A percentile compares a stretch with the other conserved stretches of the same genome.
phyloP scores from a whole-genome alignment of 495 filamentous ascomycete genomes.

The Lepraria neglecta region DNA sequence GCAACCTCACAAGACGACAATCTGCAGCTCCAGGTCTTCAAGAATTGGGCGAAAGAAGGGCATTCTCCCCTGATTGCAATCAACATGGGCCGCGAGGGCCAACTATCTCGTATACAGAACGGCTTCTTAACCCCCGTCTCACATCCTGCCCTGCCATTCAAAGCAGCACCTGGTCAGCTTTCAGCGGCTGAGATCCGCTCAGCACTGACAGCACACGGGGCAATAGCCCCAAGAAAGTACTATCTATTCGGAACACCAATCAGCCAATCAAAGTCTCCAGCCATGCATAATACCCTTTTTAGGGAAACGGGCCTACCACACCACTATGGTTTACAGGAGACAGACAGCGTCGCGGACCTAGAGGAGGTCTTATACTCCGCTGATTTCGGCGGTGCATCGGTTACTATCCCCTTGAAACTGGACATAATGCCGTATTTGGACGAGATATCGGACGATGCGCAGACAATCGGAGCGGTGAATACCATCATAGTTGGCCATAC shows the following conservation, averaged over 20 bases:
- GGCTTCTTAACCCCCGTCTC: conserved; percentile 93
- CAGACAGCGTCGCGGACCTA: conserved; percentile 57
- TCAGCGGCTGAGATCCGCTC: conserved; percentile 82
- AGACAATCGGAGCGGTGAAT: conserved; percentile 87
- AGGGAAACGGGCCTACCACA: conserved; percentile 75
- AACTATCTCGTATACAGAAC: conserved; percentile 85
- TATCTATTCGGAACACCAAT: conserved; percentile 86
- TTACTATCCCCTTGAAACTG: conserved; percentile 92
- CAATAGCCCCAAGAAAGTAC: conserved; percentile 70
- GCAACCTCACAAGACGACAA: conserved; percentile 78
- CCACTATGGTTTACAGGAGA: conserved; percentile 74
- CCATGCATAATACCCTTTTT: conserved; percentile 86
- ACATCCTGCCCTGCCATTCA: conserved; percentile 80
- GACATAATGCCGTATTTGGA: conserved; percentile 80
- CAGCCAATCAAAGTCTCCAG: conserved; percentile 69
- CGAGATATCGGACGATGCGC: conserved; percentile 68
- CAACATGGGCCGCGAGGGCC: conserved; percentile 88
- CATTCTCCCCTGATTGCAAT: conserved; percentile 83
- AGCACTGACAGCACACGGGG: conserved; percentile 70
- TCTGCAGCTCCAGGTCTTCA: conserved; percentile 76
- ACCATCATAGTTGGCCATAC: conserved; percentile 62
- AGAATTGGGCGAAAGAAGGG: conserved; percentile 59
- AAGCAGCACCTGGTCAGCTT: conserved; percentile 90
- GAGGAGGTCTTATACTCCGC: conserved; percentile 59
- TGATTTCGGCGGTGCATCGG: conserved; percentile 85